These are phyloP conservation scores for Chlamydomonas incerta DNA, from an alignment of 139 green algal species.

Conservation along the genomic window DNA sequence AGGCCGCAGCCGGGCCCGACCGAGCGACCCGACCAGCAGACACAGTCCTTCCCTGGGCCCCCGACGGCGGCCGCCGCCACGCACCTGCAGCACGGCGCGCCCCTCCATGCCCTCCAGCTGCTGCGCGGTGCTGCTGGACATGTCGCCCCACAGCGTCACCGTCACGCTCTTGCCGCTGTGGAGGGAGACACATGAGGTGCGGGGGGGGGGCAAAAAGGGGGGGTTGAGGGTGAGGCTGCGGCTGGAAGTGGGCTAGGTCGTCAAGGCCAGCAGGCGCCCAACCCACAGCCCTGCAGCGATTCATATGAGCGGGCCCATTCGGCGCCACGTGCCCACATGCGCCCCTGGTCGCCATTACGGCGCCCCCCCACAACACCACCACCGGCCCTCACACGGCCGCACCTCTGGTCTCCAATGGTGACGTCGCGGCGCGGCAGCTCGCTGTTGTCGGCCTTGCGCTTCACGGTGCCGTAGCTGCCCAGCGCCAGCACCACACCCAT, in stretches of 20 bases:
- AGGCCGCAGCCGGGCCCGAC: too few species aligned
- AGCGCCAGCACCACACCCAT: constrained; percentile 78
- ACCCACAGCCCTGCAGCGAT: too few species aligned
- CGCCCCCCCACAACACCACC: too few species aligned
- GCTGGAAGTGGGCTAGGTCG: too few species aligned
- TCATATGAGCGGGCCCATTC: too few species aligned
- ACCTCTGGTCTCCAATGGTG: constrained; percentile 77
- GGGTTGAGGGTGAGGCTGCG: background rate
- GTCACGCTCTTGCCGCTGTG: constrained; percentile 76
- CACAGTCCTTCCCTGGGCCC: too few species aligned
- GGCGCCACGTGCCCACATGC: too few species aligned
- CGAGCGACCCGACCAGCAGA: too few species aligned
- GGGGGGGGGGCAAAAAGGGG: background rate
- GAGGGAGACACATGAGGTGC: background rate
- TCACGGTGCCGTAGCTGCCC: constrained; percentile 73
- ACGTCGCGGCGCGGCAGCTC: constrained; percentile 83
- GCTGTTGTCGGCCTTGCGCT: constrained; percentile 83
- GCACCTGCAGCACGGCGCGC: constrained; percentile 37
- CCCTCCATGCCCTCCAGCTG: constrained; percentile 63
- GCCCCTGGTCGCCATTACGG: too few species aligned
- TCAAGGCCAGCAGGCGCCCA: too few species aligned
- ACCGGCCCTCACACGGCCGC: background rate
- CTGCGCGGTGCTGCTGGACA: constrained; percentile 44
- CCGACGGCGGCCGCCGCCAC: background rate
- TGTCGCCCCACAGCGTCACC: constrained; percentile 82